These are phyloP conservation scores for Fusarium multiceps DNA, from an alignment of 2,329 filamentous ascomycete genomes.

Conservation along the genomic window DNA sequence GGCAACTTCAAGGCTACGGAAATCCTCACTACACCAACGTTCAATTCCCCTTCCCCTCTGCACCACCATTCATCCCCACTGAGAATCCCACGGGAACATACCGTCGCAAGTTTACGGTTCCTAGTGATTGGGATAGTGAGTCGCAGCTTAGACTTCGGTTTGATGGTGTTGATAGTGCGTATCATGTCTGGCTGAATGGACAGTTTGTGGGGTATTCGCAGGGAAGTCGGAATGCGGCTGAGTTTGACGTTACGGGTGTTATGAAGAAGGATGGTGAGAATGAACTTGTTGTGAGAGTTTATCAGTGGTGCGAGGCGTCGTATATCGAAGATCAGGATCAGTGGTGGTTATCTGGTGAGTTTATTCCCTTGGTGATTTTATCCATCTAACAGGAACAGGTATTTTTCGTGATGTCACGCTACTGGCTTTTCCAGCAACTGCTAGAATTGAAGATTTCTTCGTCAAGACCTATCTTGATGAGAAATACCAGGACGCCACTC, in stretches of 20 bases:
- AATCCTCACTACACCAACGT: constrained; percentile 20
- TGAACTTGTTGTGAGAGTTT: constrained; percentile 2
- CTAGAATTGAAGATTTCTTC: constrained; percentile 5
- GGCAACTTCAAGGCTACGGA: constrained; percentile 16
- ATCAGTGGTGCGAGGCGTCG: constrained; percentile 17
- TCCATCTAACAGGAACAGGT: neutral
- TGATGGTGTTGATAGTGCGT: constrained; percentile 15
- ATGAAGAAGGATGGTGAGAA: neutral
- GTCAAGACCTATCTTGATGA: constrained; percentile 6
- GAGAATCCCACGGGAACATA: constrained; percentile 16
- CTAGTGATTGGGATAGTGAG: neutral
- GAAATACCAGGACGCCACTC: neutral
- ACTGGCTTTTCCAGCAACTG: neutral
- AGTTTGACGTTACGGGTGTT: neutral
- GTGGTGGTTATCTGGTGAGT: constrained; percentile 19
- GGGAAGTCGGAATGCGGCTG: constrained; percentile 16
- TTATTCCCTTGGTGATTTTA: rapidly evolving
- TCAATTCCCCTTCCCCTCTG: constrained; percentile 15
- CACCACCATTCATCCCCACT: constrained; percentile 10
- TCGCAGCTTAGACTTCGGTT: constrained; percentile 10
- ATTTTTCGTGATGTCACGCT: constrained; percentile 20
- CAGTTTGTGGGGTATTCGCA: constrained; percentile 14
- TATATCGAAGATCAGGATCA: constrained; percentile 23
- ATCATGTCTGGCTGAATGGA: constrained; percentile 17
- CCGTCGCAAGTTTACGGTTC: neutral